phyloP scores from a whole-genome alignment of 108 stramenopile genomes.

The Nitzschia sp. region DNA sequence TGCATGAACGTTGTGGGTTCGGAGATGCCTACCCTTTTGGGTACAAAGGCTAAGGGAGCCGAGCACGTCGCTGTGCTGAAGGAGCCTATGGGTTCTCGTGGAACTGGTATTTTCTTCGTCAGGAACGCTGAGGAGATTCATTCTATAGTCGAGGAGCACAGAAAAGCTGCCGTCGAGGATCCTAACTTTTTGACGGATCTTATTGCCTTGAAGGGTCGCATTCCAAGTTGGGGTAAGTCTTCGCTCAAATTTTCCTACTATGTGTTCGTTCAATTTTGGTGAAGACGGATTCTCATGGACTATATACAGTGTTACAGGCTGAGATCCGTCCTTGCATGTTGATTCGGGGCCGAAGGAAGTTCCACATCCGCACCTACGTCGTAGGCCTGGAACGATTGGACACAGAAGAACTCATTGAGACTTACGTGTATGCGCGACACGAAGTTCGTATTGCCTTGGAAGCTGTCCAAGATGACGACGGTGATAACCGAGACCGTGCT shows the following conservation, averaged over 20 bases:
- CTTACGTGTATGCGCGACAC: slow-evolving; percentile 49
- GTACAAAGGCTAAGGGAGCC: slow-evolving; percentile 11
- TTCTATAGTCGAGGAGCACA: slow-evolving; percentile 43
- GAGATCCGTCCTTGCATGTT: slow-evolving; percentile 50
- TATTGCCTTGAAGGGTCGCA: slow-evolving; percentile 51
- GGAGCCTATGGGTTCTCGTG: slow-evolving; percentile 55
- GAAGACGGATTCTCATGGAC: too few relatives aligned
- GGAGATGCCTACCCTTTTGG: slow-evolving; percentile 33
- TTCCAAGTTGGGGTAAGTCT: slow-evolving; percentile 59
- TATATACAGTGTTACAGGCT: slow-evolving; percentile 45
- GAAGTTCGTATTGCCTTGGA: slow-evolving; percentile 54
- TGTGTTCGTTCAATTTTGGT: not conserved
- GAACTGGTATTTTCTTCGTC: slow-evolving; percentile 56
- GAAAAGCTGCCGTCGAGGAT: slow-evolving; percentile 40
- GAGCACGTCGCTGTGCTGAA: slow-evolving; percentile 46
- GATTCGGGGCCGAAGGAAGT: slow-evolving; percentile 48
- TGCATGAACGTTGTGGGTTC: slow-evolving; percentile 49
- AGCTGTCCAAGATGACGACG: slow-evolving; percentile 29
- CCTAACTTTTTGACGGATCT: slow-evolving; percentile 40
- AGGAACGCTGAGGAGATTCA: slow-evolving; percentile 47
- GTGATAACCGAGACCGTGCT: slow-evolving; percentile 27
- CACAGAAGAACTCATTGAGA: slow-evolving; percentile 42
- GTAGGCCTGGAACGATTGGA: slow-evolving; percentile 40
- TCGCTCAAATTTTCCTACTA: too few relatives aligned
- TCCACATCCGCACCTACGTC: slow-evolving; percentile 56